Conservation (phyloP, 2,329 filamentous ascomycete genomes). For the Fusarium guadeloupense region DNA sequence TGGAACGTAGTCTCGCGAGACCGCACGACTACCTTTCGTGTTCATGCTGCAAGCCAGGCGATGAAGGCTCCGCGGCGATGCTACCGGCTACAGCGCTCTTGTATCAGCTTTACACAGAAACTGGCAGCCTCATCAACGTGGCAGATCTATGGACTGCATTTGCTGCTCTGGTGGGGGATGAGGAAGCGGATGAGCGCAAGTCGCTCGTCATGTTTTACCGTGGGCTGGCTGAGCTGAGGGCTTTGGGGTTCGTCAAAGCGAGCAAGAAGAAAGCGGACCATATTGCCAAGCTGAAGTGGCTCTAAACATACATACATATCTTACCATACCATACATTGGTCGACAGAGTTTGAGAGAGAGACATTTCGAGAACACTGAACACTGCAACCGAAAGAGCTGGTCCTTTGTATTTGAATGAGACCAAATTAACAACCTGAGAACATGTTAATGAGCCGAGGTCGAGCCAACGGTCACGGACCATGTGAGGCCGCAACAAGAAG, state of each 20-base stretch:
- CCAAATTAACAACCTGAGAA: constrained; percentile 10
- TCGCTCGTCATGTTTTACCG: constrained; percentile 83
- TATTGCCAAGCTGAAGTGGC: constrained; percentile 86
- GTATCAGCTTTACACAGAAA: constrained; percentile 82
- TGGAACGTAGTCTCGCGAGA: constrained; percentile 75
- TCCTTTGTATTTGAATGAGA: constrained; percentile 18
- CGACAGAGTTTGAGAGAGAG: constrained; percentile 22
- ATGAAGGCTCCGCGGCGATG: constrained; percentile 63
- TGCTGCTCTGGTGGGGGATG: constrained; percentile 65
- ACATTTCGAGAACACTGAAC: constrained; percentile 13
- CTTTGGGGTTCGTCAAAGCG: constrained; percentile 86
- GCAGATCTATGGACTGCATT: constrained; percentile 84
- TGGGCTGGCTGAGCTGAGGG: constrained; percentile 83
- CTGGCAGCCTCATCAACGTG: constrained; percentile 79
- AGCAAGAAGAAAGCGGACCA: constrained; percentile 95
- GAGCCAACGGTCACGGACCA: constrained; percentile 12
- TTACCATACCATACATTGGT: too few relatives aligned
- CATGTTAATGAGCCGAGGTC: constrained; percentile 10
- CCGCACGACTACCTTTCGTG: constrained; percentile 83
- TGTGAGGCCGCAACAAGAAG: constrained; percentile 7
- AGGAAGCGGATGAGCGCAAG: constrained; percentile 59
- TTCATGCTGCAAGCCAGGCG: constrained; percentile 67
- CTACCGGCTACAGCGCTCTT: constrained; percentile 77
- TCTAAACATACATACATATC: constrained; percentile 58
- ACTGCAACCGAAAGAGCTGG: constrained; percentile 6